Base-by-base conservation (phyloP, 2,329 filamentous ascomycete species). In the Dactylellina haptotyla region DNA sequence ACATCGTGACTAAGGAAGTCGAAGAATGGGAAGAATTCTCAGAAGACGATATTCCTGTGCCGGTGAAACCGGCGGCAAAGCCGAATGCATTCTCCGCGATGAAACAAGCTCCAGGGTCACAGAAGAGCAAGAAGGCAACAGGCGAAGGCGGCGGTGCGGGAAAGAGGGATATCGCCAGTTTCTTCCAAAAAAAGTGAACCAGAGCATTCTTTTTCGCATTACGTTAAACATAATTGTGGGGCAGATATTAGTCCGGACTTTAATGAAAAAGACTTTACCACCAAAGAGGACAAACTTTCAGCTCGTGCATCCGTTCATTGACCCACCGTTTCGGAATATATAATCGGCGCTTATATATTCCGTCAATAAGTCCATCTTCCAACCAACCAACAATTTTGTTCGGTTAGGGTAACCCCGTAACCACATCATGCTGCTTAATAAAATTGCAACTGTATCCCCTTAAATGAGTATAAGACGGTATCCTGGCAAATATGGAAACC, bases 1-100 rank as follows among this genome's bases (percentile, higher is more conserved):
- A 96, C 80, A 85, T 97, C 72, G 90, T 73, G 9, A 73, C 69
- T 16, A 45, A 56, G 14, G 69, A 73, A 48, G 56, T 73, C 50
- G 51, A 23, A 30, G 69, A 73, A 28, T 73, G 69, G 69, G 69
- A 73, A 48, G 69, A 73, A 34, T 61, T 43, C 25, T 73, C 69
- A 9, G 69, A 73, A 46, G 69, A 73, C 41, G 69, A 73, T 23
- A 25, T 62, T 26, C 69, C 69, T 12, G 61, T 25, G 48, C 69
- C 69, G 39, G 45, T 30, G 1, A 73, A 73, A 62, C 69, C 69
- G 54, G 69, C 61, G 30, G 48, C 46, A 12, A 73, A 73, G 23
- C 61, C 61, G 39, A 73, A 66, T 53, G 69, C 69, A 39, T 73
- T 73, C 23, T 10, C 54, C 20, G 69, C 69, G 20, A 73, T 73